Evolutionary conservation across 2,329 filamentous ascomycete genomes (phyloP), one percentile per base, ranked within the genome.

Genomic region (Pseudophaeomoniella oleicola): DNA sequence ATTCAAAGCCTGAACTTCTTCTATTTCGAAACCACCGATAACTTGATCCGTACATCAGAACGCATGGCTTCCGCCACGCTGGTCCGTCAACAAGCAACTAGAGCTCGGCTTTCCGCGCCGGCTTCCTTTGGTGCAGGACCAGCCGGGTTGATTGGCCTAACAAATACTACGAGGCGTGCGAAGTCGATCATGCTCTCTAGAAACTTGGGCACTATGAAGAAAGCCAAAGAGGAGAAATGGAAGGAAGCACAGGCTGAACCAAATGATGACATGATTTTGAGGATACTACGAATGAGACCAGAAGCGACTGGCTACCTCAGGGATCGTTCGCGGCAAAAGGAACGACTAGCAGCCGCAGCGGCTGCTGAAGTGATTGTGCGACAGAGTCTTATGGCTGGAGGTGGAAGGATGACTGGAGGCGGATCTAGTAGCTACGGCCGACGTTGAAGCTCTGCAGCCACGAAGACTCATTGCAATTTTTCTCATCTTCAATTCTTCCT

Each of bases 1-100:
- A 75, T 98, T 37, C 84, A 90, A 46, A 88, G 85, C 43, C 72
- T 98, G 44, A 93, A 94, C 64, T 98, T 96, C 69, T 98, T 96
- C 68, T 98, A 98, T 65, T 92, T 90, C 53, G 87, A 96, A 51
- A 73, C 81, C 19, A 93, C 86, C 1, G 83, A 92, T 42, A 87
- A 82, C 48, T 71, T 98, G 10, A 85, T 96, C 48, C 81, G 88
- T 35, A 93, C 85, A n/a, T 94, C 85, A 2, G 90, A 98, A 59
- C 75, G 84, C 38, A 98, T 98, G 82, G 88, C 87, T 3, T 79
- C 83, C 2, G 85, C 86, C 30, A 92, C 81, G 3, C 80, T 81
- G 6, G 74, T 83, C 41, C 75, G 80, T 18, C 81, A 92, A 51
- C 78, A 87, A 50, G 69, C 71, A 34, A 64, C 62, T 44, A 56